Evolutionary conservation across 2,329 filamentous ascomycete species (phyloP).

Genomic region (Cercospora janseana): DNA sequence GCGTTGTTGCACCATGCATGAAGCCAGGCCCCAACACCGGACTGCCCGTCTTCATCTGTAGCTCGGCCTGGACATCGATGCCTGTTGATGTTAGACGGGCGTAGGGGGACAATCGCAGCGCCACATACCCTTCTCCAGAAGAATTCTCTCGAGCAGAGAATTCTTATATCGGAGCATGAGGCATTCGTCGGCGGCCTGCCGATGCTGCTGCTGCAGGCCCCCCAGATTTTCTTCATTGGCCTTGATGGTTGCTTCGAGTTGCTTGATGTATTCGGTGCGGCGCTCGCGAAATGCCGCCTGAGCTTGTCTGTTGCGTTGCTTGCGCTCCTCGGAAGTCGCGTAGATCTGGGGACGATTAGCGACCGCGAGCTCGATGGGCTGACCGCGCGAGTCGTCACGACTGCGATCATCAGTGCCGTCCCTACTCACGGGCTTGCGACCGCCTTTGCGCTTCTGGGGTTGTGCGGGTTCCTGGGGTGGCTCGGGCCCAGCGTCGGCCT

Average conservation of each 20-base stretch:
- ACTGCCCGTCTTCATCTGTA: slow-evolving; percentile 87
- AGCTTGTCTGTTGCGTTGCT: slow-evolving; percentile 94
- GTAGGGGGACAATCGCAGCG: not conserved
- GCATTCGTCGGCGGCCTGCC: slow-evolving; percentile 92
- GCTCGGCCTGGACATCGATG: slow-evolving; percentile 94
- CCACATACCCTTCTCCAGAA: slow-evolving; percentile 82
- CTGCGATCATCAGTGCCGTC: too few species aligned
- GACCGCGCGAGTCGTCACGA: slow-evolving; percentile 20
- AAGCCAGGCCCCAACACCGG: slow-evolving; percentile 70
- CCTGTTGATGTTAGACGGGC: slow-evolving; percentile 51
- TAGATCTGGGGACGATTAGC: slow-evolving; percentile 68
- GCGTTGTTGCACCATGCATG: slow-evolving; percentile 44
- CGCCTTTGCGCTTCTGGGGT: slow-evolving; percentile 88
- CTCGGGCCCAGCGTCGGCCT: slow-evolving; percentile 45
- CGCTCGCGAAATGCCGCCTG: slow-evolving; percentile 96
- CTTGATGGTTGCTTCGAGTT: slow-evolving; percentile 94
- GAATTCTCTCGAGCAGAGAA: slow-evolving; percentile 87
- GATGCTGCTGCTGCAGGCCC: slow-evolving; percentile 88
- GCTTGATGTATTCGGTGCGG: slow-evolving; percentile 98
- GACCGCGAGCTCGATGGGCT: slow-evolving; percentile 1
- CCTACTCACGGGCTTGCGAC: slow-evolving; percentile 86
- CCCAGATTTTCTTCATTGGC: slow-evolving; percentile 93
- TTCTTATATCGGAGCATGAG: slow-evolving; percentile 99
- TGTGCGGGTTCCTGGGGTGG: slow-evolving; percentile 46
- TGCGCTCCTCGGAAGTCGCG: slow-evolving; percentile 96